Evolutionary conservation across 73 alveolate species (phyloP).

Genomic region (Paramecium octaurelia): DNA sequence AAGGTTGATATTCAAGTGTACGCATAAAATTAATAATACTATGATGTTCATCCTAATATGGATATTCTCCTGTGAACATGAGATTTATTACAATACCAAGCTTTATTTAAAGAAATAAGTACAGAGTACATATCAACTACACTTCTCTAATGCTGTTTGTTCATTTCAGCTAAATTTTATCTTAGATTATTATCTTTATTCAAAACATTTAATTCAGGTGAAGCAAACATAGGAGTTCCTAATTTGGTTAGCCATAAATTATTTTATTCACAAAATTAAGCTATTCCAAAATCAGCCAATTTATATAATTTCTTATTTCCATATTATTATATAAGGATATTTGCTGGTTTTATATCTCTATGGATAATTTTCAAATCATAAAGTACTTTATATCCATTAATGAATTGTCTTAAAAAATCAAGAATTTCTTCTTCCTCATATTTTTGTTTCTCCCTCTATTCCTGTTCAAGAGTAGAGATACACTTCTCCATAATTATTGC

Average conservation of each 20-base stretch:
- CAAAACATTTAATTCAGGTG: not conserved
- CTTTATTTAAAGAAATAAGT: not conserved
- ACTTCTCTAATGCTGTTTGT: not conserved
- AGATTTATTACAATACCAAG: not conserved
- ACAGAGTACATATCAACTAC: not conserved
- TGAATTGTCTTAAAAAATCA: not conserved
- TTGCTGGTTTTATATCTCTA: conserved; percentile 58
- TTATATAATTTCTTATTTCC: not conserved
- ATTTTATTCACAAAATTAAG: not conserved
- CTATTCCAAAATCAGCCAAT: not conserved
- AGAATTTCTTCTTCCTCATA: not conserved
- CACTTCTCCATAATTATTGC: not conserved
- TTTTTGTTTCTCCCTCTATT: not conserved
- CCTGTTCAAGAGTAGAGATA: not conserved
- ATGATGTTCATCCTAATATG: not conserved
- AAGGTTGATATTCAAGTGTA: not conserved
- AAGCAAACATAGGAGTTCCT: not conserved
- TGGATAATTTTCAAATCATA: conserved; percentile 2
- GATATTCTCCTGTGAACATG: not conserved
- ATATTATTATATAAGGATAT: not conserved
- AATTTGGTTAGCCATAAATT: not conserved
- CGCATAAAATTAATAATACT: too few relatives aligned
- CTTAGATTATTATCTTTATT: not conserved
- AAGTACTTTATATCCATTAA: conserved; percentile 41
- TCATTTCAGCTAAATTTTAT: not conserved